Evolutionary conservation across 164 flowering plant genomes (phyloP), one percentile per base, ranked within the genome.

Genomic region (Litsea cubeba): DNA sequence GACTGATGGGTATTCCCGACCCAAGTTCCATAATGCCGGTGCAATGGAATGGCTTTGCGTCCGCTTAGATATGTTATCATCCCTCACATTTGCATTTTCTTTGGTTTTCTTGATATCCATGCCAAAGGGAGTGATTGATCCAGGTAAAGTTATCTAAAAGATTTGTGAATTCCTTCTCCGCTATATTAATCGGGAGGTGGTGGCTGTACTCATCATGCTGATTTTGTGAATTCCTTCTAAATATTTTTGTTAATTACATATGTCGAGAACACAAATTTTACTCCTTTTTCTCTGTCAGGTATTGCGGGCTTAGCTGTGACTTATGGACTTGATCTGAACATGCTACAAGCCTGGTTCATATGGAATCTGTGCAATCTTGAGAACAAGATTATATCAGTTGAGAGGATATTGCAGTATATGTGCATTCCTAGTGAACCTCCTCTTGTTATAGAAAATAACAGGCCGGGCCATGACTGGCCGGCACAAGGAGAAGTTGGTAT

Each of bases 221-320:
- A 5, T 35, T 35, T 35, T 35, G 8, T 5, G 40, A 35, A 35
- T 35, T 35, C 40, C 40, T 35, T 5, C 40, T 35, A 11, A 54
- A 14, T 54, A 12, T n/a, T 69, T 24, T 50, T 12, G 12, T 18
- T 69, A 40, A n/a, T 49, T 24, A 23, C 54, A 69, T 30, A 23
- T 28, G n/a, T 65, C 15, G 2, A 65, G 50, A 63, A 63, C 5
- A 12, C 78, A 32, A 50, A 50, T 50, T 35, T 32, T 62, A 49
- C 32, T 72, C 57, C 30, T 71, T 70, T 69, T 65, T 66, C 40
- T 62, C 63, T 49, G 76, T 60, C 26, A 85, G 88, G 83, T 58
- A 68, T 87, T 68, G 90, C 87, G 40, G 88, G 90, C 8, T 74
- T 87, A 62, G 82, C 85, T 11, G 88, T 84, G 54, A 87, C 85